Percentiles rank a stretch among this genome's conserved stretches.
phyloP scores from a whole-genome alignment of 2,329 filamentous ascomycete species.

The Neocucurbitaria cava region DNA sequence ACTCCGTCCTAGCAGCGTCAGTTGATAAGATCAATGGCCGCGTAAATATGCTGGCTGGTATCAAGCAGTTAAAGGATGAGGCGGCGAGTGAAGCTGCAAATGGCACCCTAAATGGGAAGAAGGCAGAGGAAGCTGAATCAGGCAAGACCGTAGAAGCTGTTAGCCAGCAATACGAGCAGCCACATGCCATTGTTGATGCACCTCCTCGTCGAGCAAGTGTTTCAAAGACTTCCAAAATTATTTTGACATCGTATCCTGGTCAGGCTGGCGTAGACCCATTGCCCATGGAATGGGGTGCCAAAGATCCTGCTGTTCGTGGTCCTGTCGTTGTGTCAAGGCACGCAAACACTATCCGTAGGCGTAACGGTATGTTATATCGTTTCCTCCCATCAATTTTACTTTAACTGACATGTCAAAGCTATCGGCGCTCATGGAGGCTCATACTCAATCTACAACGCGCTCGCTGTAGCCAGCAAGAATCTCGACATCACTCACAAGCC shows the following conservation, averaged over 20 bases:
- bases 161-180: slow-evolving; percentile 50
- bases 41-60: slow-evolving; percentile 66
- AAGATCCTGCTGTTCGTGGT: slow-evolving; percentile 76
- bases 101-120: slow-evolving; percentile 27
- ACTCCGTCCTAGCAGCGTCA: slow-evolving; percentile 61
- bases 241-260: slow-evolving; percentile 85
- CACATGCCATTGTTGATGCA: slow-evolving; percentile 40
- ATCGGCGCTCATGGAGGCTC: slow-evolving; percentile 83
- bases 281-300: slow-evolving; percentile 83
- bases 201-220: slow-evolving; percentile 51
- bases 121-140: slow-evolving; percentile 43
- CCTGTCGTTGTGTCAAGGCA: slow-evolving; percentile 86
- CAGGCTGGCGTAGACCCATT: slow-evolving; percentile 95
- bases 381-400: background rate
- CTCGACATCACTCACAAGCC: slow-evolving; percentile 81
- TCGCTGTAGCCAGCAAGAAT: slow-evolving; percentile 91
- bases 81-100: slow-evolving; percentile 43
- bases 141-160: slow-evolving; percentile 47
- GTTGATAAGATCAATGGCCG: slow-evolving; percentile 68
- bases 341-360: slow-evolving; percentile 75
- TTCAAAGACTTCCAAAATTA: slow-evolving; percentile 66
- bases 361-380: slow-evolving; percentile 69
- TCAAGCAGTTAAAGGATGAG: slow-evolving; percentile 64
- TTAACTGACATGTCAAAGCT: slow-evolving; percentile 49
- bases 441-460: slow-evolving; percentile 93